Evolutionary conservation across 345 rosid species (phyloP), one percentile per base, ranked within the genome.

Genomic region (Boechera divaricarpa): DNA sequence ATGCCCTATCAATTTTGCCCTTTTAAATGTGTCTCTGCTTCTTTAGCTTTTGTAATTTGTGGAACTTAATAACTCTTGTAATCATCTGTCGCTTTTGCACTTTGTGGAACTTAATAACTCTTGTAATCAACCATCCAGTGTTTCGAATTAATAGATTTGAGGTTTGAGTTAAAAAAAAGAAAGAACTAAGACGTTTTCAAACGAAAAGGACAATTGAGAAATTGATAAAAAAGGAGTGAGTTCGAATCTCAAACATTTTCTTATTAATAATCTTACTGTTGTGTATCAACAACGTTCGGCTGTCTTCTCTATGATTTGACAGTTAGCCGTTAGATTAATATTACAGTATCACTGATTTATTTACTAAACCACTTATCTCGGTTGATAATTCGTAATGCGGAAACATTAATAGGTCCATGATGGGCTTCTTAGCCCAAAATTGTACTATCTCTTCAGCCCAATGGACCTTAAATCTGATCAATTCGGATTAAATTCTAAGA

Each of bases 181-280:
- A 21, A 21, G 24, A 21, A 21, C 1, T 1, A 21, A 21, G 24
- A 21, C 1, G 24, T 21, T 21, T 21, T 21, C 24, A 21, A 21
- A 21, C 24, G 1, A 21, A 21, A 21, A 21, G 24, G 1, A 21
- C 24, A 21, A 21, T 1, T 21, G 24, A 21, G 24, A 21, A 21
- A 21, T 21, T 21, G 24, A 21, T 21, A 21, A 21, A 21, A 21
- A 21, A 21, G 74, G 49, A 38, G 41, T 38, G 28, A 52, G 24
- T 81, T 83, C 82, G 74, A 80, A 82, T 39, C 79, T 58, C 63
- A 42, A 68, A 54, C 61, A n/a, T 12, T 28, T 61, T 44, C 24
- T 33, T 5, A 5, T 33, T 33, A 33, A 5, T 1, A 33, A 33
- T 33, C 41, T 29, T 56, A 56, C 61, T 39, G 39, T 56, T 56